Evolutionary conservation across 768 basidiomycete genomes (phyloP), one percentile per base, ranked within the genome.

Genomic region (Amanita fuliginea): DNA sequence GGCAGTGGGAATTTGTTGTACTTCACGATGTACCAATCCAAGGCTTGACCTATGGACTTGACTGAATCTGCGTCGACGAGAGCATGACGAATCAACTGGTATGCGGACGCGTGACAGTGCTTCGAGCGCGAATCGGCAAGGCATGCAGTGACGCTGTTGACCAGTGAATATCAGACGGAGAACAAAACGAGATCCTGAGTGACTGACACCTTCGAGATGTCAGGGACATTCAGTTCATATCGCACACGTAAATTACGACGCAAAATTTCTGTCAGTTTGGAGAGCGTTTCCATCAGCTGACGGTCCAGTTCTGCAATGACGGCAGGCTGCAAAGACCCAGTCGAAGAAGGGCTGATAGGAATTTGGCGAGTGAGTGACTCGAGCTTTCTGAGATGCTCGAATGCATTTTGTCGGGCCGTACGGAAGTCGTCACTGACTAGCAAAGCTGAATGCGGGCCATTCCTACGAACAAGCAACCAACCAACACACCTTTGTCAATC

Each of bases 21-120:
- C 93, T 86, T 86, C 55, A 97, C 78, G 41, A 98, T 78, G 59
- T 88, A 91, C 83, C 89, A 93, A 56, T 96, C 91, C 30, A 96
- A 62, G 14, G 82, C 75, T 18, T 79, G 74, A 10, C 76, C 73
- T 28, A 96, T 67, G 18, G 69, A 71, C 49, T 76, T 74, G 41
- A 91, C 83, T 0, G 81, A 80, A n/a, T 82, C 73, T 0, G 69
- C 59, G 57, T 93, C 90, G 36, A 91, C 77, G 5, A 94, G 61
- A 1, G 77, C 67, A 58, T 93, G 83, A 16, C 95, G 79, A 14
- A 97, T 71, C 2, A 94, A 71, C 37, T 92, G 75, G 64, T 95
- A 98, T 0, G 84, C 86, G 1, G 81, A 80, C 9, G 93, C 81
- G 34, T 91, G 78, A 56, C 85, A 80, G 43, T 83, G 76, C 51